Percentiles rank a stretch among this genome's conserved stretches.
phyloP scores from a whole-genome alignment of 129 eudicot genomes.

The Chrysanthemum lavandulifolium region DNA sequence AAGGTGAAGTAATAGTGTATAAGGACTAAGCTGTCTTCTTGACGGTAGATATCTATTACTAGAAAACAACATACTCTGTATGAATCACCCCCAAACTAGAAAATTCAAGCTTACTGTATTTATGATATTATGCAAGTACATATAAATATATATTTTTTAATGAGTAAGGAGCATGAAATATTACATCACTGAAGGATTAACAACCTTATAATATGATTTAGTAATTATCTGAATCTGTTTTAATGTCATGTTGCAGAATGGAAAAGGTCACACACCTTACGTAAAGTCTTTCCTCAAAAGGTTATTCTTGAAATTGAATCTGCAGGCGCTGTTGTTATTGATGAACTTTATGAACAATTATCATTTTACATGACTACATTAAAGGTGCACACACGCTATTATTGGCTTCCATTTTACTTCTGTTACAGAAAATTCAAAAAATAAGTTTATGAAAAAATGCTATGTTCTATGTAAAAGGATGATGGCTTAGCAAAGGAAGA shows the following conservation, averaged over 20 bases:
- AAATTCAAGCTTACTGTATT: background rate
- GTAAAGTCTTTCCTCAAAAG: slow-evolving; percentile 64
- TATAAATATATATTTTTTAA: background rate
- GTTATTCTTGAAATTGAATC: slow-evolving; percentile 81
- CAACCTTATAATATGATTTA: background rate
- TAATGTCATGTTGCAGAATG: slow-evolving; percentile 47
- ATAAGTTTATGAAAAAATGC: background rate
- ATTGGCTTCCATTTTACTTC: slow-evolving; percentile 5
- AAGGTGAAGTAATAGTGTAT: background rate
- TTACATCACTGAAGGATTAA: background rate
- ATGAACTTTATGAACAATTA: slow-evolving; percentile 71
- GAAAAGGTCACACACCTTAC: slow-evolving; percentile 54
- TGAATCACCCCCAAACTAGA: background rate
- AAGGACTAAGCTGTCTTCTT: background rate
- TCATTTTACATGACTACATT: slow-evolving; percentile 53
- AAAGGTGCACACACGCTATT: slow-evolving; percentile 46
- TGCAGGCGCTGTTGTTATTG: slow-evolving; percentile 49
- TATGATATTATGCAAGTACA: slow-evolving; percentile 13
- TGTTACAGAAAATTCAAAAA: background rate
- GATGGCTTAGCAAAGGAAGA: slow-evolving; percentile 42
- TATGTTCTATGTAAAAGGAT: slow-evolving; percentile 44
- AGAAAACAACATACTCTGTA: background rate
- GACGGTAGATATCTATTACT: background rate
- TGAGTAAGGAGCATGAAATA: background rate
- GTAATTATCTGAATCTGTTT: slow-evolving; percentile 5